Conservation (phyloP, 164 flowering plant species). For the Magnolia sinica region DNA sequence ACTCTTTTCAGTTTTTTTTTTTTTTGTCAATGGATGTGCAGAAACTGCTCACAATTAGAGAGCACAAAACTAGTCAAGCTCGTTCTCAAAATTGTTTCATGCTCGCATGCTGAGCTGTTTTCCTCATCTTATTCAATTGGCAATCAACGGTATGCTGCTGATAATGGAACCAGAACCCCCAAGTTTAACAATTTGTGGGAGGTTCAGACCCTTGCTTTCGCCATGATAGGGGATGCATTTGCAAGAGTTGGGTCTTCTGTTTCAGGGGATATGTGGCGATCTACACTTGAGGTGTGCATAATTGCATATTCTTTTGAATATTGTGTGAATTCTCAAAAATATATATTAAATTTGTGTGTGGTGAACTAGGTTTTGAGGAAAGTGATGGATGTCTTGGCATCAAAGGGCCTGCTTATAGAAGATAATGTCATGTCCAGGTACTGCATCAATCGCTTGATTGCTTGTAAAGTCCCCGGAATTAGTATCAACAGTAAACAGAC, state of each 20-base stretch:
- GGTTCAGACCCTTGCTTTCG: slow-evolving; percentile 45
- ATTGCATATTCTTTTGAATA: neutral
- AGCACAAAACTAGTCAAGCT: slow-evolving; percentile 43
- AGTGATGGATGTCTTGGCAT: slow-evolving; percentile 60
- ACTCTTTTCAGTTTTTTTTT: slow-evolving; percentile 18
- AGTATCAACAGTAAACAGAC: neutral
- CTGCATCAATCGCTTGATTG: neutral
- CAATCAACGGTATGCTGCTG: slow-evolving; percentile 23
- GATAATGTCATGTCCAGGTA: slow-evolving; percentile 62
- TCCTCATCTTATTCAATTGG: slow-evolving; percentile 22
- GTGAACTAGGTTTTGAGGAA: slow-evolving; percentile 61
- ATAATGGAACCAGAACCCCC: slow-evolving; percentile 22
- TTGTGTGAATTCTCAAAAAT: neutral
- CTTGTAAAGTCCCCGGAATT: neutral
- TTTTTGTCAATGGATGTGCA: slow-evolving; percentile 25
- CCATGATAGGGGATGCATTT: slow-evolving; percentile 62
- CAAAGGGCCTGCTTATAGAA: slow-evolving; percentile 52
- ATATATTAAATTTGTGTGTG: neutral
- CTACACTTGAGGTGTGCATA: slow-evolving; percentile 56
- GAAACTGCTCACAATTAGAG: slow-evolving; percentile 36
- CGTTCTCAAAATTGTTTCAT: slow-evolving; percentile 45
- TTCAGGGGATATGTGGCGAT: slow-evolving; percentile 59
- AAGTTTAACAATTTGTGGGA: slow-evolving; percentile 47
- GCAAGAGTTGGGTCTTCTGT: slow-evolving; percentile 55
- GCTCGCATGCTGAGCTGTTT: slow-evolving; percentile 34